A percentile compares a stretch with the other conserved stretches of the same genome.
Conservation (phyloP, 495 filamentous ascomycete genomes). For the Trichoderma erinaceum region DNA sequence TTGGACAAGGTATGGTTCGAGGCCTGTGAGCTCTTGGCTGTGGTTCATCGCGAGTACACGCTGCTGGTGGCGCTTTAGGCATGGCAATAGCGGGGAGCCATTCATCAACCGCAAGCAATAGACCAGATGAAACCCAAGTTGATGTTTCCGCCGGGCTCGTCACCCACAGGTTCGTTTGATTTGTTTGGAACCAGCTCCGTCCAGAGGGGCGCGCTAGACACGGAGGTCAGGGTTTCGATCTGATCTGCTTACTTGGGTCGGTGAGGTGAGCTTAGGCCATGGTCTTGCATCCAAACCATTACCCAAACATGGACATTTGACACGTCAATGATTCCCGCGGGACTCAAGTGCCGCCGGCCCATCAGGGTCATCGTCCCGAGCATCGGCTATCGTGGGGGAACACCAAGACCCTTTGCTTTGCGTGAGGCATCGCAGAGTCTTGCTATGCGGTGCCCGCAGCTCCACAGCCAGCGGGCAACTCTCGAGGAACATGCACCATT, state of each 20-base stretch:
- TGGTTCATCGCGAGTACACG: too few relatives aligned
- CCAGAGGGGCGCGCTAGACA: constrained; percentile 2
- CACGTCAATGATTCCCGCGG: neutral
- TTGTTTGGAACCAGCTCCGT: neutral
- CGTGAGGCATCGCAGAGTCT: neutral
- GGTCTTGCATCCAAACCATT: constrained; percentile 1
- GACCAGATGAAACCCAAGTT: too few relatives aligned
- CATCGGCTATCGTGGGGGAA: neutral
- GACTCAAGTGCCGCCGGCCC: neutral
- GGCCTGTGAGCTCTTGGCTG: too few relatives aligned
- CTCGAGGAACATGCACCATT: neutral
- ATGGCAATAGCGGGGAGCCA: too few relatives aligned
- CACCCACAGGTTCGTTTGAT: neutral
- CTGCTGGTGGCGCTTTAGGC: too few relatives aligned
- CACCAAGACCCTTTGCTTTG: neutral
- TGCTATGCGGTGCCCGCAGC: neutral
- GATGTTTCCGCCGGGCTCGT: too few relatives aligned
- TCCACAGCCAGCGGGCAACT: constrained; percentile 3
- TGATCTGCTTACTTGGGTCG: constrained; percentile 14
- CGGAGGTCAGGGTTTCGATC: constrained; percentile 5
- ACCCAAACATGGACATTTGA: neutral
- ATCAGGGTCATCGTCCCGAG: constrained; percentile 3
- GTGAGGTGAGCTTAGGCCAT: constrained; percentile 9
- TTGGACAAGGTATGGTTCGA: too few relatives aligned
- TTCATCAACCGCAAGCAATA: too few relatives aligned